Evolutionary conservation across 192 early-diverging fungal species (phyloP), one percentile per base, ranked within the genome.

Genomic region (Coemansia sp.): DNA sequence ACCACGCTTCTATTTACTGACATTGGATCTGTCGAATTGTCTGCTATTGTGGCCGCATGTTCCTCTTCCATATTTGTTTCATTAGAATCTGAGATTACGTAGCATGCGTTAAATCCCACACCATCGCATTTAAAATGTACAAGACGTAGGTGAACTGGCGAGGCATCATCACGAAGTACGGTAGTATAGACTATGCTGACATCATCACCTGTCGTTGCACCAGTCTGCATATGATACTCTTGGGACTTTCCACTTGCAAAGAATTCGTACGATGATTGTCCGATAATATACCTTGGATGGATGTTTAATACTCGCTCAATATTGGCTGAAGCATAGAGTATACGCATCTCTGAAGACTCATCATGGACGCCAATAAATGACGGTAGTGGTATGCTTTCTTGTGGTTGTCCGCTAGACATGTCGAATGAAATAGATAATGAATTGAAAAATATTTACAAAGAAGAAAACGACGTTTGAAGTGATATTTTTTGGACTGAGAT

Each of bases 281-380:
- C 69, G 0, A 77, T 1, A 0, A 68, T 30, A 5, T 78, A 50
- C 3, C 16, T 23, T 4, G 65, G 69, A n/a, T 61, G 41, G 19
- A 57, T 59, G 0, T 55, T n/a, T 6, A 72, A 38, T 18, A 62
- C 51, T 4, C 49, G 6, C 2, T 56, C 56, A 25, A 63, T 56
- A 9, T 58, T 64, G 6, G 75, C 64, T 4, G 75, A 72, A 3
- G 64, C 58, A 18, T 72, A 78, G 9, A 78, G 54, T 22, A 78
- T 19, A 0, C 69, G 65, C 75, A 78, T 62, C 2, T 67, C 56
- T 2, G 62, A 66, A n/a, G 75, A 65, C 27, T 65, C 66, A 28
- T 78, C 69, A 23, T 72, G 75, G 2, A 78, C 54, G 9, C 66
- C 74, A 5, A 77, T 49, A 38, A 62, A 77, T 47, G 58, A 50